phyloP scores from a whole-genome alignment of 768 basidiomycete species.

The Kwoniella pini region DNA sequence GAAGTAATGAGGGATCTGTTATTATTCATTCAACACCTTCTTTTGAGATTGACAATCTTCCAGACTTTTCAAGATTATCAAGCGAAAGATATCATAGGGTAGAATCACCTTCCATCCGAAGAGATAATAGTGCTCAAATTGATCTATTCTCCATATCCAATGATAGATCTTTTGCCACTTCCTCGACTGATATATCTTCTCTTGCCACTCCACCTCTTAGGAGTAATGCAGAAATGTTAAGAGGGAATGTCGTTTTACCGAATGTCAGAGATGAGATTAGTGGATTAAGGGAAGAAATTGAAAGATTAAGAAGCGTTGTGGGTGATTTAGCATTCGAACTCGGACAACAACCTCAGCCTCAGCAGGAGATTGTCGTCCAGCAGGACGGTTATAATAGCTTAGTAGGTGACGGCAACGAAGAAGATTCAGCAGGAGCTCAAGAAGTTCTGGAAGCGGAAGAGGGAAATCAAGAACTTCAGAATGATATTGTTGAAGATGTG shows the following conservation, averaged over 20 bases:
- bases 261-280: slow-evolving; percentile 35
- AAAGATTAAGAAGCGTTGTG: slow-evolving; percentile 37
- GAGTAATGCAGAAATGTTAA: slow-evolving; percentile 3
- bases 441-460: background rate
- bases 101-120: background rate
- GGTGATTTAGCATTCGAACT: slow-evolving; percentile 33
- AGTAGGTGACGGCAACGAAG: too few relatives aligned
- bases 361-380: background rate
- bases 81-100: too few relatives aligned
- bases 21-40: too few relatives aligned
- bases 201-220: slow-evolving; percentile 8
- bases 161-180: background rate
- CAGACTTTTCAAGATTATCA: too few relatives aligned
- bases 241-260: slow-evolving; percentile 11
- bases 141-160: background rate
- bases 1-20: too few relatives aligned
- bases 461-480: background rate
- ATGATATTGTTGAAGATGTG: background rate
- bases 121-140: background rate
- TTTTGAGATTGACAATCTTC: too few relatives aligned
- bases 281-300: slow-evolving; percentile 36
- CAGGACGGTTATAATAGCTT: too few relatives aligned
- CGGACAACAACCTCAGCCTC: background rate
- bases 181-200: slow-evolving; percentile 7
- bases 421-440: too few relatives aligned